phyloP scores from a whole-genome alignment of 208 protist genomes.

The Crithidia bombi region DNA sequence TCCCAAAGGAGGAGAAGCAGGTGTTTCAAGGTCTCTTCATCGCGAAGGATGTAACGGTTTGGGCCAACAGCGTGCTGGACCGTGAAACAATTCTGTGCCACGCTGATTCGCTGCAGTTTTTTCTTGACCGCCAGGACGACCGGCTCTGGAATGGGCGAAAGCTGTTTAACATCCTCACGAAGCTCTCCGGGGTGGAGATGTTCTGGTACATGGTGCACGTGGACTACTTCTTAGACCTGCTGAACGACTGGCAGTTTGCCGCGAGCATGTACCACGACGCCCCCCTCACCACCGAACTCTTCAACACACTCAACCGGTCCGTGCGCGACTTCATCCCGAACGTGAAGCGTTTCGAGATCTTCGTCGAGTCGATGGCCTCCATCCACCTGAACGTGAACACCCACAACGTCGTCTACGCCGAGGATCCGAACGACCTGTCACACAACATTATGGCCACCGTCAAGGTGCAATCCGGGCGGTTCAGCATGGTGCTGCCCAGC shows the following conservation, averaged over 20 bases:
- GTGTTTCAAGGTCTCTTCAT: constrained; percentile 67
- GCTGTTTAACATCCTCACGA: constrained; percentile 74
- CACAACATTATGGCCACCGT: constrained; percentile 80
- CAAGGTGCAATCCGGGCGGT: constrained; percentile 46
- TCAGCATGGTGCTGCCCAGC: constrained; percentile 71
- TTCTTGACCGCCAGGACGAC: constrained; percentile 76
- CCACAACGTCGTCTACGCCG: constrained; percentile 81
- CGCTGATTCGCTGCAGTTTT: constrained; percentile 72
- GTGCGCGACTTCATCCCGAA: constrained; percentile 82
- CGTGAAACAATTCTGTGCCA: constrained; percentile 54
- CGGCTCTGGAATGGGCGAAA: constrained; percentile 78
- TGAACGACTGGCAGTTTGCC: constrained; percentile 87
- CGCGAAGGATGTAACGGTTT: constrained; percentile 61
- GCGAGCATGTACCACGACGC: constrained; percentile 84
- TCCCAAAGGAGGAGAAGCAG: constrained; percentile 75
- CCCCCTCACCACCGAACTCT: constrained; percentile 74
- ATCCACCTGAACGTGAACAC: constrained; percentile 81
- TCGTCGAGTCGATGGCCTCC: constrained; percentile 43
- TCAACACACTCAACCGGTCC: constrained; percentile 74
- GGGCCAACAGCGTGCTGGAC: constrained; percentile 75
- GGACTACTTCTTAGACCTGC: constrained; percentile 82
- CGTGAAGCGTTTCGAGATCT: constrained; percentile 81
- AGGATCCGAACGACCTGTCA: constrained; percentile 67
- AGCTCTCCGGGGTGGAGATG: constrained; percentile 57
- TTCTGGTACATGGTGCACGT: constrained; percentile 85